A percentile compares a stretch with the other conserved stretches of the same genome.
phyloP scores from a whole-genome alignment of 345 rosid genomes.

The Hibiscus syriacus region DNA sequence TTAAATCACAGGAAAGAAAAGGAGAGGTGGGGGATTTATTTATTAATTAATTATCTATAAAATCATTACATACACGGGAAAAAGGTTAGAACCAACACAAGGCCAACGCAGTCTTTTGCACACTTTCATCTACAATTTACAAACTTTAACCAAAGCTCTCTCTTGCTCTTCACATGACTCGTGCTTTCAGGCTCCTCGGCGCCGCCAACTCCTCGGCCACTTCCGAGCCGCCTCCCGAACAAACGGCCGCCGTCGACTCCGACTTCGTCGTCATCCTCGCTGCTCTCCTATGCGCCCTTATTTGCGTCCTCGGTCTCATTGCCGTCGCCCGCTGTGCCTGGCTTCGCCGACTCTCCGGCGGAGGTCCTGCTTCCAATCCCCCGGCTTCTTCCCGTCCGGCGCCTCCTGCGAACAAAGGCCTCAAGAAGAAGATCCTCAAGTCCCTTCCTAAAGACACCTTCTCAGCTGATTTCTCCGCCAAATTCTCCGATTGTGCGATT shows the following conservation, averaged over 20 bases:
- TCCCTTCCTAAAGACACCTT: conserved; percentile 61
- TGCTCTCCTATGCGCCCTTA: conserved; percentile 77
- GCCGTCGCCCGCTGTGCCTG: conserved; percentile 87
- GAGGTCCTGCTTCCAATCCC: conserved; percentile 16
- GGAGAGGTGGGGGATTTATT: background rate
- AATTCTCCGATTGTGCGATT: conserved; percentile 66
- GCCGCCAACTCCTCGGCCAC: conserved; percentile 35
- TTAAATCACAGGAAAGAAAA: background rate
- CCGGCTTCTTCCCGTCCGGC: conserved; percentile 17
- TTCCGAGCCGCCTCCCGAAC: conserved; percentile 6
- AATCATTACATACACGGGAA: background rate
- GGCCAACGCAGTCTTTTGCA: background rate
- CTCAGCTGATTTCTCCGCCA: conserved; percentile 39
- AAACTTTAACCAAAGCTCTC: background rate
- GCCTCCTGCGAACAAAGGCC: conserved; percentile 61
- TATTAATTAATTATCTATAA: background rate
- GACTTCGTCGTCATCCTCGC: conserved; percentile 82
- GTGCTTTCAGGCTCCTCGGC: conserved; percentile 45
- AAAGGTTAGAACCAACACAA: background rate
- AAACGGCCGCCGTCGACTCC: conserved; percentile 36
- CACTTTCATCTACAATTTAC: background rate
- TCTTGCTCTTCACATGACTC: conserved; percentile 53
- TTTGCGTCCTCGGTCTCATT: conserved; percentile 76
- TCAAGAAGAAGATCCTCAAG: conserved; percentile 73
- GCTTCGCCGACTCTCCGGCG: conserved; percentile 63